These are phyloP conservation scores for Andrographis paniculata DNA, from an alignment of 305 asterid species.

Conservation along the genomic window DNA sequence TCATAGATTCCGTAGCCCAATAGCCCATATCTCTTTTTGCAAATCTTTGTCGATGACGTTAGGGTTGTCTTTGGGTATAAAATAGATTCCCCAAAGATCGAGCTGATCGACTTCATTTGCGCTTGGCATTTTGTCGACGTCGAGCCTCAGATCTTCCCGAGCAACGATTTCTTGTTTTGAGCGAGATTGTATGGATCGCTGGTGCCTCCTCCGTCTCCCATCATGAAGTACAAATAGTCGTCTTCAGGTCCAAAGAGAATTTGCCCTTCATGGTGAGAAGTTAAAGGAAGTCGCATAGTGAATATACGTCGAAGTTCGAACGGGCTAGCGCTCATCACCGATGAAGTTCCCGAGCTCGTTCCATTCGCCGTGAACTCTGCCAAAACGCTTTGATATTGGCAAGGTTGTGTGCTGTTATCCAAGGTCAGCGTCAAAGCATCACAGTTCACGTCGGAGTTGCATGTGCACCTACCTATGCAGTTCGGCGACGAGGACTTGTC, in stretches of 20 bases:
- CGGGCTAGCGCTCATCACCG: conserved; percentile 60
- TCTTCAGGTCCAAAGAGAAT: conserved; percentile 83
- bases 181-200: conserved; percentile 75
- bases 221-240: conserved; percentile 71
- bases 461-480: neutral
- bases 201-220: conserved; percentile 87
- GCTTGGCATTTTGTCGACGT: conserved; percentile 66
- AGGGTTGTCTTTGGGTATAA: conserved; percentile 80
- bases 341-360: conserved; percentile 35
- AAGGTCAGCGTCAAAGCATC: neutral
- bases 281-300: conserved; percentile 78
- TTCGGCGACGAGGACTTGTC: neutral
- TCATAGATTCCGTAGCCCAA: conserved; percentile 90
- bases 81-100: conserved; percentile 82
- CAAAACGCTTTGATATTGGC: conserved; percentile 24
- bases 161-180: conserved; percentile 80
- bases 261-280: conserved; percentile 73
- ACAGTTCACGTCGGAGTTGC: neutral
- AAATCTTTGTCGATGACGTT: conserved; percentile 41
- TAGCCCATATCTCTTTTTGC: conserved; percentile 79
- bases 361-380: conserved; percentile 85
- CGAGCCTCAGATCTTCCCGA: conserved; percentile 78
- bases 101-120: conserved; percentile 35
- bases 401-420: neutral
- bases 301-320: conserved; percentile 66